Percentiles rank a stretch among this genome's conserved stretches.
Conservation (phyloP, 2,329 filamentous ascomycete genomes). For the Calonectria hongkongensis region DNA sequence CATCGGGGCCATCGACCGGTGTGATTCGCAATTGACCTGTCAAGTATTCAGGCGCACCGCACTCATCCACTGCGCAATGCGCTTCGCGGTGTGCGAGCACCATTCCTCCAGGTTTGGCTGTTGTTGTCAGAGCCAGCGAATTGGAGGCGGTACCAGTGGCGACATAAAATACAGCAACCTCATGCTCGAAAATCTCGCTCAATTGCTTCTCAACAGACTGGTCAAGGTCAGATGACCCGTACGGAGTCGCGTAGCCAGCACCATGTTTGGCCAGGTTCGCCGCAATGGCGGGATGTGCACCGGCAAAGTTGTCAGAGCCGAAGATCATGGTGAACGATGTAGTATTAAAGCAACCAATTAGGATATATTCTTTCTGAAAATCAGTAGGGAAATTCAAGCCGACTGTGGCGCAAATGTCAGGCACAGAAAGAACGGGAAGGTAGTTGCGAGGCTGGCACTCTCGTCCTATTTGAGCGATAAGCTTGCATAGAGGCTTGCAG, state of each 20-base stretch:
- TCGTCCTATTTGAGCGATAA: slow-evolving; percentile 18
- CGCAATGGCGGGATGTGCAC: slow-evolving; percentile 22
- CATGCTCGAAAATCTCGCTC: slow-evolving; percentile 24
- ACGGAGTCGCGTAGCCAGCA: slow-evolving; percentile 14
- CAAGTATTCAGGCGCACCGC: slow-evolving; percentile 29
- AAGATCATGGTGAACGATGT: slow-evolving; percentile 4
- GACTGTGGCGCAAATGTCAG: not conserved
- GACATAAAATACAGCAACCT: slow-evolving; percentile 26
- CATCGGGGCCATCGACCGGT: slow-evolving; percentile 7
- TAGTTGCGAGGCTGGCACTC: not conserved
- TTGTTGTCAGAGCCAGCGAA: slow-evolving; percentile 16
- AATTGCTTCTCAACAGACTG: slow-evolving; percentile 8
- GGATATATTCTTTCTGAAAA: too few relatives aligned
- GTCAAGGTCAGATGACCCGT: slow-evolving; percentile 22
- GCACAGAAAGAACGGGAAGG: not conserved
- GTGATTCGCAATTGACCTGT: not conserved
- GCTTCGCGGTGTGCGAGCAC: slow-evolving; percentile 26
- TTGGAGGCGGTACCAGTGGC: slow-evolving; percentile 28
- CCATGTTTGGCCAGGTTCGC: slow-evolving; percentile 25
- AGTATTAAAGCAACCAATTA: not conserved
- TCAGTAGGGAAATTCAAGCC: not conserved
- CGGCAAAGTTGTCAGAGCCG: slow-evolving; percentile 27
- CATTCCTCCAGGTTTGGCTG: slow-evolving; percentile 23
- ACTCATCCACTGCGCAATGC: slow-evolving; percentile 15
- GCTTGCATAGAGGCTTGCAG: not conserved